A percentile compares a stretch with the other conserved stretches of the same genome.
Conservation (phyloP, 2,329 filamentous ascomycete species). For the Beauveria brongniartii region DNA sequence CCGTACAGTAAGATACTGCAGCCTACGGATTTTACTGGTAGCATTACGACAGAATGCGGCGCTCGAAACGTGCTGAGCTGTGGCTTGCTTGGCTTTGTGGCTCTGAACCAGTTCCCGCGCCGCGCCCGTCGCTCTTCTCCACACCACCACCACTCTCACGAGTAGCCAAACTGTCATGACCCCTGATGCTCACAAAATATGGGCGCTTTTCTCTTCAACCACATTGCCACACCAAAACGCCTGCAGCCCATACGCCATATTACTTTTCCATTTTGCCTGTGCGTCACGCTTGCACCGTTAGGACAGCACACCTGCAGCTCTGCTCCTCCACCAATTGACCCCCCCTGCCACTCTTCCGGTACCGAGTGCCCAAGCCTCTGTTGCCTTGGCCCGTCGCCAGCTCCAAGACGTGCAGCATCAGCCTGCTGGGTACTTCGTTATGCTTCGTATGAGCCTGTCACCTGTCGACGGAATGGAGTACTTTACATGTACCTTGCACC, state of each 20-base stretch:
- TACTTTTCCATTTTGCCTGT: conserved; percentile 8
- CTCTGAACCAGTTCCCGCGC: conserved; percentile 3
- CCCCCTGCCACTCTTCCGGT: not conserved
- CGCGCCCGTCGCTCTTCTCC: conserved; percentile 2
- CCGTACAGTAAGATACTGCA: not conserved
- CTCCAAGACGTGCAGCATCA: conserved; percentile 1
- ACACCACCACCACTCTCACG: conserved; percentile 5
- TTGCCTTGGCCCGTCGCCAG: not conserved
- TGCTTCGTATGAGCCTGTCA: too few relatives aligned
- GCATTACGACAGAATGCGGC: not conserved
- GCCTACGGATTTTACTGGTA: not conserved
- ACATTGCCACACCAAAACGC: not conserved
- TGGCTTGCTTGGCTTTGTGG: not conserved
- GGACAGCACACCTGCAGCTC: conserved; percentile 6
- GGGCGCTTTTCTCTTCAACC: not conserved
- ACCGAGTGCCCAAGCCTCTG: not conserved
- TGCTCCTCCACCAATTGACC: not conserved
- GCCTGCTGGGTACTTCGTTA: not conserved
- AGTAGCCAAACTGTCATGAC: conserved; percentile 6
- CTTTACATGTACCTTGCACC: conserved; percentile 1
- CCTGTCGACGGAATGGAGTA: not conserved
- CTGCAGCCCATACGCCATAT: conserved; percentile 2
- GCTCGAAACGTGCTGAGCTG: not conserved
- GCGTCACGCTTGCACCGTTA: conserved; percentile 9
- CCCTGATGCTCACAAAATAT: conserved; percentile 8